Evolutionary conservation across 768 basidiomycete genomes (phyloP), one percentile per base, ranked within the genome.

Genomic region (Trametes gibbosa): DNA sequence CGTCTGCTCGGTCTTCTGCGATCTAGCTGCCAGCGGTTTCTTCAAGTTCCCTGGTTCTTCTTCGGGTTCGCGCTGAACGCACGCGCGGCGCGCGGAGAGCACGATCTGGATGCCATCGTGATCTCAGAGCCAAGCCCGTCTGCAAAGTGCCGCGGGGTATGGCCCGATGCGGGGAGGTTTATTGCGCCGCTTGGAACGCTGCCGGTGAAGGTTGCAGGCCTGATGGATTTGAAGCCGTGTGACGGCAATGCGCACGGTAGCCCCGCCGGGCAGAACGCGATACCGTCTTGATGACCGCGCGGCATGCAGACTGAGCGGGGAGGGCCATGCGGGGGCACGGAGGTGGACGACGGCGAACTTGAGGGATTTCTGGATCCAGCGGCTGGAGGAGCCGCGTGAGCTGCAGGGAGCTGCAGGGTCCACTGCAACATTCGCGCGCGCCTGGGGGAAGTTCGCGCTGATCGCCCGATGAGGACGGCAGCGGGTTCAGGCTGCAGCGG

Each of bases 31-130:
- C 34, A 35, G 34, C 34, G 6, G 34, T 35, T 35, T 14, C 16
- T 39, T 4, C 37, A 13, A 39, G 7, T 39, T 13, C 7, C 6
- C 13, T 3, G 7, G 37, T 3, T 6, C 3, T 17, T 14, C 37
- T 39, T 13, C 37, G 17, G 13, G 4, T 39, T 39, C 37, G 37
- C 37, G 13, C 13, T 39, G 37, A 14, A 5, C n/a, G 34, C 48
- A 16, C 45, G 14, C 23, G 53, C 24, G 43, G 53, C 34, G 34
- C 50, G 34, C 48, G 48, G 29, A 42, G 50, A 39, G 27, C 17
- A 21, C 24, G 27, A 53, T 53, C 53, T 53, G 53, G 53, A 53
- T 43, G 46, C 27, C 41, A 46, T 46, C 53, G 53, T 32, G 27
- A 53, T 45, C 35, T 32, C 34, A 45, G 37, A 32, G 43, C 43